Conservation (phyloP, 2,329 filamentous ascomycete genomes). For the Penicillium hordei region DNA sequence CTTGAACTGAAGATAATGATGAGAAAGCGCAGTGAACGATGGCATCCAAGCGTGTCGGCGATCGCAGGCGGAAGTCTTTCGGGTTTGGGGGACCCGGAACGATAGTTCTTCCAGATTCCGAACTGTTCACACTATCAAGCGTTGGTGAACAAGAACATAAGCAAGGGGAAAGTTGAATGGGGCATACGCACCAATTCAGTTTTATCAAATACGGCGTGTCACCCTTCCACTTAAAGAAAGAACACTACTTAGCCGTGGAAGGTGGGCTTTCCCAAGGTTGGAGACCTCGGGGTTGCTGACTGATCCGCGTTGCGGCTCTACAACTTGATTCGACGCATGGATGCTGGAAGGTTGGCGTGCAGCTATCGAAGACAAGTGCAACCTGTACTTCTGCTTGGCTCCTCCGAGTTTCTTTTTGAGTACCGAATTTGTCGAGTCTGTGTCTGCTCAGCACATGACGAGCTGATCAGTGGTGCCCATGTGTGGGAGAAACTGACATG, state of each 20-base stretch:
- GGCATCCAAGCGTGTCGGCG: constrained; percentile 28
- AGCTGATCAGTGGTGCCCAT: neutral
- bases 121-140: constrained; percentile 3
- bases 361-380: constrained; percentile 10
- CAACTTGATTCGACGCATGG: constrained; percentile 17
- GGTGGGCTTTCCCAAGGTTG: neutral
- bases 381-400: neutral
- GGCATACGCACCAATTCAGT: constrained; percentile 18
- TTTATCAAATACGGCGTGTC: constrained; percentile 7
- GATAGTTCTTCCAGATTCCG: constrained; percentile 34
- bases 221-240: neutral
- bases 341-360: constrained; percentile 5
- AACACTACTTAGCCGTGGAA: constrained; percentile 4
- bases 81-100: constrained; percentile 30
- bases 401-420: neutral
- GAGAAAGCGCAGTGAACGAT: constrained; percentile 21
- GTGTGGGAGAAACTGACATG: neutral
- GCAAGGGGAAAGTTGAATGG: constrained; percentile 14
- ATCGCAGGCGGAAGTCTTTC: constrained; percentile 31
- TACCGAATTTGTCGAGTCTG: neutral
- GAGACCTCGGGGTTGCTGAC: constrained; percentile 8
- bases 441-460: neutral
- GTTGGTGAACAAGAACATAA: constrained; percentile 16
- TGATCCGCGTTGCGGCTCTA: constrained; percentile 20
- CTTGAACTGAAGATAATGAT: constrained; percentile 12